Base-by-base conservation (phyloP, 176 grass and related monocot species). In the Raddia guianensis region DNA sequence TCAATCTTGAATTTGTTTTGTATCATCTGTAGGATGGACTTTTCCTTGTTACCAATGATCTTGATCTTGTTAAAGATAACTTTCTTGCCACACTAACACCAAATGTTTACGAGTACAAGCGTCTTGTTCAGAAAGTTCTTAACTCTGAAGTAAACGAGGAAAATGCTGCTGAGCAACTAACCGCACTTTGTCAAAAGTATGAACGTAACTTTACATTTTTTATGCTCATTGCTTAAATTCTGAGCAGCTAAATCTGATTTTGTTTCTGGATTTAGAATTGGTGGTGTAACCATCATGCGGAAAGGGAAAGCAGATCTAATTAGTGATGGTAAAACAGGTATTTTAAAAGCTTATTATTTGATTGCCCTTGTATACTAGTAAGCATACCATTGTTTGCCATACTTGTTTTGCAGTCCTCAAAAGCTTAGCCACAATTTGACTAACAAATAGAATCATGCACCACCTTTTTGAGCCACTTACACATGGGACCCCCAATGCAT, bases 301-400 rank as follows among this genome's bases (percentile, higher is more conserved):
- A 98, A 98, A 95, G 95, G 95, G 76, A 93, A 98, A 66, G 68
- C 47, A 61, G 95, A 98, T 84, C 46, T 95, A 56, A 89, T 98
- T 67, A 84, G 92, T 88, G 96, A 98, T 88, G 92, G 90, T 66
- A 83, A 91, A 95, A 93, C 89, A 91, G 96, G 96, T 98, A 80
- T 83, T 37, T 2, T 82, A n/a, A 32, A 40, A 2, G 37, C 37
- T 40, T 40, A 40, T 40, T 40, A 40, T 5, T 27, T 27, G 27
- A 40, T 40, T 40, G 37, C 2, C 4, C 2, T 40, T 40, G 37
- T 40, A 40, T 40, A 40, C 37, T 40, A 40, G 37, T 40, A 40
- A 40, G 2, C 3, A 40, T 40, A 5, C 37, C 37, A 40, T 40
- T 40, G 37, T 40, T 40, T 40, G 37, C 37, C 37, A 2, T 40